Evolutionary conservation across 2,329 filamentous ascomycete species (phyloP), one percentile per base, ranked within the genome.

Genomic region (Neofusicoccum parvum): DNA sequence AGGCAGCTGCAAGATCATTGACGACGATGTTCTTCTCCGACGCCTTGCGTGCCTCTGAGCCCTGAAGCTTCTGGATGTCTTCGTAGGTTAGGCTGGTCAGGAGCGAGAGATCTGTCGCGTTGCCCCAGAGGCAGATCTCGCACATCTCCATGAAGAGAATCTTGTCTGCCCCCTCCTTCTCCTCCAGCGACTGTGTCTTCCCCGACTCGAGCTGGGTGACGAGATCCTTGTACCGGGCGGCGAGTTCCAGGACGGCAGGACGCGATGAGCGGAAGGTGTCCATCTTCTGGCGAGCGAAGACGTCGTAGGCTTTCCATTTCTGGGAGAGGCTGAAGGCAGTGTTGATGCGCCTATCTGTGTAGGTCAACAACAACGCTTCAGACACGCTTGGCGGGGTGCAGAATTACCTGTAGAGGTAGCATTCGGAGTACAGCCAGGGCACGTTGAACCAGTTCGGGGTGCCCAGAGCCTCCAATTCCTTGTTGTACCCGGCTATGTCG

Each of bases 51-150:
- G 94, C 93, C 72, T 94, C 86, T 7, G 91, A 89, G 15, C 94
- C 94, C 81, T 99, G 95, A 10, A 98, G 85, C 78, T 96, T 96
- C 80, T 98, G 94, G 69, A 99, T 96, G 74, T 98, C 95, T 72
- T 97, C 94, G 77, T 97, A 97, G 1, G 91, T 92, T 65, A 97
- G 85, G 71, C 90, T 93, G 0, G 94, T 97, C 64, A 98, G 84
- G 20, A 98, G 89, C 0, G 92, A 96, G 14, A 98, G 83, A 76
- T 98, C 95, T 0, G 94, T 98, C 1, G 94, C 95, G 76, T 98
- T 98, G 11, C 94, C 94, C 94, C 94, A 98, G 1, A 98, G 86
- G 75, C 94, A 97, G 71, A 97, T 95, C 82, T 97, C 92, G 78
- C 90, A 94, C 90, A 98, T 96, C 76, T 98, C 94, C 27, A 85